Evolutionary conservation across 768 basidiomycete species (phyloP).

Genomic region (Strobilomyces echinocephalus): DNA sequence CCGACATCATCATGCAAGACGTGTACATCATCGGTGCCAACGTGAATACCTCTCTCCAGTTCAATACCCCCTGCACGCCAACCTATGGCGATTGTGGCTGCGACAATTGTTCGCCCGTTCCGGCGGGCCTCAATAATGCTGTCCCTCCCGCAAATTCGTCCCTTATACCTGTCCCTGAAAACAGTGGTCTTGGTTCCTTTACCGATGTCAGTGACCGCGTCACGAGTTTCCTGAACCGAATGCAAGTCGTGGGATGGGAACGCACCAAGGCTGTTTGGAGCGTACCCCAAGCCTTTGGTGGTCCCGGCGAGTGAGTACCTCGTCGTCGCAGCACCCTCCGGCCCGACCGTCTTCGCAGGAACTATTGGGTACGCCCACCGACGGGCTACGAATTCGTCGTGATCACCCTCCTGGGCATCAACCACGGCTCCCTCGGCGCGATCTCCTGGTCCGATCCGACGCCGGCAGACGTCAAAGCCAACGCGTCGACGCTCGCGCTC

Average conservation of each 20-base stretch:
- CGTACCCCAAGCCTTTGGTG: slow-evolving; percentile 75
- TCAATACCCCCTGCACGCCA: slow-evolving; percentile 56
- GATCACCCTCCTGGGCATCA: slow-evolving; percentile 59
- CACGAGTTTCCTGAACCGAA: slow-evolving; percentile 56
- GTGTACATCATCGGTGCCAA: slow-evolving; percentile 48
- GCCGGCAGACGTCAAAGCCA: slow-evolving; percentile 47
- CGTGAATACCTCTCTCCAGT: slow-evolving; percentile 55
- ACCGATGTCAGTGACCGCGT: slow-evolving; percentile 65
- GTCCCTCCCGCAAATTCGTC: slow-evolving; percentile 22
- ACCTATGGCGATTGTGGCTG: slow-evolving; percentile 73
- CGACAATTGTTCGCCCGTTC: slow-evolving; percentile 48
- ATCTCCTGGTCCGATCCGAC: slow-evolving; percentile 51
- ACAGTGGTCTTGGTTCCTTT: slow-evolving; percentile 36
- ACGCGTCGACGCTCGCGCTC: slow-evolving; percentile 45
- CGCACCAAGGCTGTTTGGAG: slow-evolving; percentile 68
- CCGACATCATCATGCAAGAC: slow-evolving; percentile 70
- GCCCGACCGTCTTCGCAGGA: slow-evolving; percentile 15
- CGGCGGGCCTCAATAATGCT: slow-evolving; percentile 38
- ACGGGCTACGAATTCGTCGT: slow-evolving; percentile 67
- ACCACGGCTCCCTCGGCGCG: slow-evolving; percentile 61
- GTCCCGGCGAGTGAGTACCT: slow-evolving; percentile 30
- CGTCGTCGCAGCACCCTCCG: neutral
- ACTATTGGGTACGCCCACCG: slow-evolving; percentile 59
- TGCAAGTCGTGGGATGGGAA: slow-evolving; percentile 61
- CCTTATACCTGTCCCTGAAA: slow-evolving; percentile 11